Percentiles rank a stretch among this genome's conserved stretches.
Conservation (phyloP, 768 basidiomycete species). For the Russula brevipes region DNA sequence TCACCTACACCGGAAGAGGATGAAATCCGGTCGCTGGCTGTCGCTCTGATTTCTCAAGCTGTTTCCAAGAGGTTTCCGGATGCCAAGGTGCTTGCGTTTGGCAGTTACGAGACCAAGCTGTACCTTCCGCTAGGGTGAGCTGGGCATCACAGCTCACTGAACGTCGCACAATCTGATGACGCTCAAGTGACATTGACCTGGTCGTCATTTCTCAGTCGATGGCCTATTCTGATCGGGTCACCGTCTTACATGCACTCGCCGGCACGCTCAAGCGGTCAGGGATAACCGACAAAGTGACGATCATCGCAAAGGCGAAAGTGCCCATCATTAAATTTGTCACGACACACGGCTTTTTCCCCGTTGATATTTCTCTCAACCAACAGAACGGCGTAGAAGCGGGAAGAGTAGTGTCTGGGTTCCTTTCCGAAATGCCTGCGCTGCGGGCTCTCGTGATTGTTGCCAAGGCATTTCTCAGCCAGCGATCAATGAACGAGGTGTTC, state of each 20-base stretch:
- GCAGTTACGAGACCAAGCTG: slow-evolving; percentile 87
- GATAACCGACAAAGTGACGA: slow-evolving; percentile 75
- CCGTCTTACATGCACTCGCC: slow-evolving; percentile 72
- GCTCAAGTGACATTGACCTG: slow-evolving; percentile 84
- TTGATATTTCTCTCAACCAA: slow-evolving; percentile 95
- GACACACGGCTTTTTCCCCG: slow-evolving; percentile 70
- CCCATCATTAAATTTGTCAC: slow-evolving; percentile 97
- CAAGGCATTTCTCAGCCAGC: slow-evolving; percentile 84
- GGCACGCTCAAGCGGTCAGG: slow-evolving; percentile 65
- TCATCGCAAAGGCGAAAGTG: slow-evolving; percentile 91
- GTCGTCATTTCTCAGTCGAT: slow-evolving; percentile 79
- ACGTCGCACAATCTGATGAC: slow-evolving; percentile 4
- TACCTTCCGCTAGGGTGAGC: slow-evolving; percentile 90
- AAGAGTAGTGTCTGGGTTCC: slow-evolving; percentile 72
- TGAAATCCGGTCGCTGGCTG: slow-evolving; percentile 70
- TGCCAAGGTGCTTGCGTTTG: slow-evolving; percentile 80
- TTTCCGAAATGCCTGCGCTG: slow-evolving; percentile 71
- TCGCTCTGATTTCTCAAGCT: slow-evolving; percentile 62
- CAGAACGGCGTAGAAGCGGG: slow-evolving; percentile 76
- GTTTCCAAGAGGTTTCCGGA: slow-evolving; percentile 68
- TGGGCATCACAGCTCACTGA: neutral
- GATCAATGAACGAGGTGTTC: slow-evolving; percentile 97
- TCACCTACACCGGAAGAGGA: slow-evolving; percentile 83
- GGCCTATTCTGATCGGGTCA: slow-evolving; percentile 62
- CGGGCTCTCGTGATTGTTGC: slow-evolving; percentile 80